Conservation (phyloP, 768 basidiomycete species). For the Lyophyllum decastes region DNA sequence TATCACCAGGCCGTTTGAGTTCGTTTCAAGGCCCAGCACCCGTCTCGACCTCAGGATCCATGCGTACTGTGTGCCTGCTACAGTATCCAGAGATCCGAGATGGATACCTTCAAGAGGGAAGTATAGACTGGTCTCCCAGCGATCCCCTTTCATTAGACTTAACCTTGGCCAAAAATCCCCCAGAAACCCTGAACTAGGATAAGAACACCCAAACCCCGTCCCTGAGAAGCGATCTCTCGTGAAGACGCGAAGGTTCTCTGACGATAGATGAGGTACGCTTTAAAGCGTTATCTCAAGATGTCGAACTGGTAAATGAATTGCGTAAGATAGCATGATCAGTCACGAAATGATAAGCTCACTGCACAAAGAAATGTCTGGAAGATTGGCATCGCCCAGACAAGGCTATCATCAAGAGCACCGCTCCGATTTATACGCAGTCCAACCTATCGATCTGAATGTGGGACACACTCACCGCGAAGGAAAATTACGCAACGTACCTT, state of each 20-base stretch:
- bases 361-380: background rate
- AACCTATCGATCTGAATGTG: conserved; percentile 20
- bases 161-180: background rate
- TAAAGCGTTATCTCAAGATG: background rate
- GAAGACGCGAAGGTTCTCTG: background rate
- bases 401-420: conserved; percentile 26
- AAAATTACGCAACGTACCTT: conserved; percentile 28
- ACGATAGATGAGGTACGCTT: background rate
- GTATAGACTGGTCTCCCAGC: background rate
- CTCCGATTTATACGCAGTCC: conserved; percentile 32
- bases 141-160: background rate
- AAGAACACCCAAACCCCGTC: background rate
- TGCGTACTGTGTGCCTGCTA: background rate
- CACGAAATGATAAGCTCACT: background rate
- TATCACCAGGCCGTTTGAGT: background rate
- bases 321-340: background rate
- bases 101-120: background rate
- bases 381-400: background rate
- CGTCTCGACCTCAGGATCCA: background rate
- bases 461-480: background rate
- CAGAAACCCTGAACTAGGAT: background rate
- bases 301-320: background rate
- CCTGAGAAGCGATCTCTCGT: background rate
- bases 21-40: background rate
- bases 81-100: background rate